Percentiles rank a stretch among this genome's conserved stretches.
phyloP scores from a whole-genome alignment of 176 grass and related monocot species.

The bread wheat (Triticum aestivum) region IWGSC_CS_RefSeq_v2.1 NC_057803.1:650497490-650497989 shows the following conservation, averaged over 20 bases:
- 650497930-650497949: slow-evolving; percentile 13
- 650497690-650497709: background rate
- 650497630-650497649: slow-evolving; percentile 21
- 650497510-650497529: slow-evolving; percentile 90
- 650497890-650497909: slow-evolving; percentile 20
- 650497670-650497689: background rate
- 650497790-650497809: background rate
- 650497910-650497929: background rate
- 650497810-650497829: background rate
- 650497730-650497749: slow-evolving; percentile 5
- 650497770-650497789: background rate
- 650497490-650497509: slow-evolving; percentile 76
- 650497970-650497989: slow-evolving; percentile 90
- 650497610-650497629: background rate
- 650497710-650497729: background rate
- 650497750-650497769: background rate
- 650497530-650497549: slow-evolving; percentile 83
- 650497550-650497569: slow-evolving; percentile 83
- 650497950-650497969: slow-evolving; percentile 92
- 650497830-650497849: slow-evolving; percentile 2
- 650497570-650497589: slow-evolving; percentile 43
- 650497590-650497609: slow-evolving; percentile 2
- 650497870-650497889: slow-evolving; percentile 2
- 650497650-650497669: background rate
- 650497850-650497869: background rate